Percentiles rank a stretch among this genome's conserved stretches.
Evolutionary conservation across 495 filamentous ascomycete species (phyloP).

Genomic region (Aspergillus sclerotiicarbonarius): DNA sequence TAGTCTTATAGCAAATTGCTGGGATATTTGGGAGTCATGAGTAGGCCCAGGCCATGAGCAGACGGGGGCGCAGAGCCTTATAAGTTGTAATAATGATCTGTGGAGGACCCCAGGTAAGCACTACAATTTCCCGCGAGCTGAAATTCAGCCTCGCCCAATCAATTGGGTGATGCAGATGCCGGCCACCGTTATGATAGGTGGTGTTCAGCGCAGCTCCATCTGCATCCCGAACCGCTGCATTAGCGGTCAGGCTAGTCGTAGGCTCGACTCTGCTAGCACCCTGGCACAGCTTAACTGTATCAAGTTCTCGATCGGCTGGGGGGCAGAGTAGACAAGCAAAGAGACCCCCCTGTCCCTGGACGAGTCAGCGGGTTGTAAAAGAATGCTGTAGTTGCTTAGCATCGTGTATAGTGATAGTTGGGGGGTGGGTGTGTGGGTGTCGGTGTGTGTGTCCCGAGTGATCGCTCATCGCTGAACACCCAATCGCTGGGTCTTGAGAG

Average conservation of each 20-base stretch:
- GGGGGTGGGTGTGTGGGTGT: too few relatives aligned
- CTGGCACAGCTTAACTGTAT: neutral
- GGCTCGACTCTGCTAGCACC: neutral
- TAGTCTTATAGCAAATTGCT: neutral
- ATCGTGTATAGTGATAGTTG: too few relatives aligned
- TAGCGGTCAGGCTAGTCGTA: neutral
- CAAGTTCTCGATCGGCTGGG: neutral
- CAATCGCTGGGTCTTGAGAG: neutral
- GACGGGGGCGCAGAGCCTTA: neutral
- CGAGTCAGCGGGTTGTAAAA: too few relatives aligned
- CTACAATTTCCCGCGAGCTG: neutral
- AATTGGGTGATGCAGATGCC: neutral
- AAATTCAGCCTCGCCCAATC: neutral
- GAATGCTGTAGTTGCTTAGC: too few relatives aligned
- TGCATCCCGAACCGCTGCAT: neutral
- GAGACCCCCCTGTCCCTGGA: neutral
- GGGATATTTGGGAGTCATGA: neutral
- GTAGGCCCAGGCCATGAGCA: neutral
- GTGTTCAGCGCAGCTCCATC: neutral
- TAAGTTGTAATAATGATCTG: too few relatives aligned
- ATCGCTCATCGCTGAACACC: neutral
- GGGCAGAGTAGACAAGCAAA: neutral
- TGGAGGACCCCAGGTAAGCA: neutral
- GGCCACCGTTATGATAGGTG: neutral
- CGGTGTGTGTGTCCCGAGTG: too few relatives aligned